phyloP scores from a whole-genome alignment of 2,329 filamentous ascomycete genomes.

The Chaetomium olivaceum region DNA sequence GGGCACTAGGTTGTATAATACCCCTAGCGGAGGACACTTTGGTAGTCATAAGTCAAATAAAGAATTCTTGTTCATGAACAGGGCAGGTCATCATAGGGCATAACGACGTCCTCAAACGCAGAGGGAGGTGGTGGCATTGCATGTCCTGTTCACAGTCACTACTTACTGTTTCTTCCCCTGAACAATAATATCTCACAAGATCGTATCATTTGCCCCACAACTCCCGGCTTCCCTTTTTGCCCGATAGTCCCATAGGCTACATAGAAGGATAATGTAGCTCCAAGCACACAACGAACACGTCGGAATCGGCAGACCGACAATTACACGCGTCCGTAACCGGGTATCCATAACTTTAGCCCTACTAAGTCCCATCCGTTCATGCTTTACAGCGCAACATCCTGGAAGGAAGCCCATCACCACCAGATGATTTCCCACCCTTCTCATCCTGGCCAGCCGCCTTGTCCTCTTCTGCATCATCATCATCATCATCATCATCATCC shows the following conservation, averaged over 20 bases:
- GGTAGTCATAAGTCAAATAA: background rate
- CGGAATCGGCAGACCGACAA: background rate
- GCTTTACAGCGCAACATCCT: slow-evolving; percentile 60
- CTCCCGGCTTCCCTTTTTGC: background rate
- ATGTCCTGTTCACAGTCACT: background rate
- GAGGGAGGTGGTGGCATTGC: too few relatives aligned
- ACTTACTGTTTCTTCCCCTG: background rate
- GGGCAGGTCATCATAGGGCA: too few relatives aligned
- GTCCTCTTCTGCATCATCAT: slow-evolving; percentile 31
- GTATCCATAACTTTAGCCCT: slow-evolving; percentile 1
- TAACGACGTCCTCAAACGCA: background rate
- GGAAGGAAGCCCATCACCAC: slow-evolving; percentile 61
- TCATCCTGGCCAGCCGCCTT: slow-evolving; percentile 34
- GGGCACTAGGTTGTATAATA: too few relatives aligned
- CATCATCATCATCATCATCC: background rate
- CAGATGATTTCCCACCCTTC: slow-evolving; percentile 50
- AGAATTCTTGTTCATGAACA: background rate
- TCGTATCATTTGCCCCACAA: background rate
- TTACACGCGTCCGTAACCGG: background rate
- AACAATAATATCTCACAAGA: background rate
- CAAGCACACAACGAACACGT: background rate
- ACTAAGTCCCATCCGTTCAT: background rate
- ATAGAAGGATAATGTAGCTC: background rate
- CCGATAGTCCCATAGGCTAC: background rate
- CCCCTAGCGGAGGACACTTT: too few relatives aligned